Evolutionary conservation across 495 filamentous ascomycete species (phyloP).

Genomic region (Penicillium paradoxum): DNA sequence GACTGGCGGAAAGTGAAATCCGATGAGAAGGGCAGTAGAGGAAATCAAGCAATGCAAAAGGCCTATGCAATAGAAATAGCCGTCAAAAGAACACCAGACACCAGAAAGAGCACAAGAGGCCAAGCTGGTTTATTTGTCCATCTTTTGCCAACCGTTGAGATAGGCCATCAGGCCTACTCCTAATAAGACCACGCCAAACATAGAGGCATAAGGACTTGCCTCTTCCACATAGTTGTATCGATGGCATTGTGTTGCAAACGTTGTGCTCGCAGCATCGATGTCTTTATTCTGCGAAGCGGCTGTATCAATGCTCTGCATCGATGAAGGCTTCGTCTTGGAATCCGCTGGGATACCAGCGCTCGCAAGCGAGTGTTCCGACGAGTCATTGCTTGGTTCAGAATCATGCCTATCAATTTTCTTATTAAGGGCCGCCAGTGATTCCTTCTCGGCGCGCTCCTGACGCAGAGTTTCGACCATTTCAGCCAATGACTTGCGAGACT

Average conservation of each 20-base stretch:
- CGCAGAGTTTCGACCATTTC: constrained; percentile 87
- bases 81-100: constrained; percentile 13
- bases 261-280: constrained; percentile 35
- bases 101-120: constrained; percentile 13
- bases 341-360: constrained; percentile 10
- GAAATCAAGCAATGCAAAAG: constrained; percentile 27
- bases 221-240: constrained; percentile 50
- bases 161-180: constrained; percentile 93
- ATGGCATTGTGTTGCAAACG: constrained; percentile 37
- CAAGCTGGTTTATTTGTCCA: constrained; percentile 48
- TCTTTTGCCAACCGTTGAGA: constrained; percentile 80
- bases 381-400: constrained; percentile 3
- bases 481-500: constrained; percentile 64
- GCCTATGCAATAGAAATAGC: constrained; percentile 20
- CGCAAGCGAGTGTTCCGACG: neutral
- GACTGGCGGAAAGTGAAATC: constrained; percentile 33
- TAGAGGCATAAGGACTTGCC: constrained; percentile 76
- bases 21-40: constrained; percentile 24
- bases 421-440: neutral
- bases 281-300: constrained; percentile 30
- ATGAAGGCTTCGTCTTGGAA: constrained; percentile 14
- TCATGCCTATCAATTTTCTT: constrained; percentile 4
- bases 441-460: constrained; percentile 49
- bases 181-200: constrained; percentile 82
- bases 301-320: constrained; percentile 20